Evolutionary conservation across 2,329 filamentous ascomycete species (phyloP).

Genomic region (Mariannaea elegans): DNA sequence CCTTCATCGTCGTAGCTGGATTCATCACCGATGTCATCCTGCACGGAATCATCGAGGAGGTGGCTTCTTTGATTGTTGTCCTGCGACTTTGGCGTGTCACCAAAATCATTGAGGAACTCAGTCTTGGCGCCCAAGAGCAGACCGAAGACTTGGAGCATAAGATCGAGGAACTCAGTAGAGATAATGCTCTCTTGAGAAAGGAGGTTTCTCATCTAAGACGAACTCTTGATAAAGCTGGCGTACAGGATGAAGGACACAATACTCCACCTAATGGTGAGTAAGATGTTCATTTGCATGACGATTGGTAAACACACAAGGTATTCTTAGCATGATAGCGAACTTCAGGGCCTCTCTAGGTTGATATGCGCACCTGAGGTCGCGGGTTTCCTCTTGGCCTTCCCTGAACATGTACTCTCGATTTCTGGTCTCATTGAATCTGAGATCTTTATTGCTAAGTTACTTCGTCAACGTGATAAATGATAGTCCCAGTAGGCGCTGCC

Average conservation of each 20-base stretch:
- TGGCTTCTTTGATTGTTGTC: slow-evolving; percentile 72
- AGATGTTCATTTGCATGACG: too few species aligned
- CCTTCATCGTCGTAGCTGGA: slow-evolving; percentile 66
- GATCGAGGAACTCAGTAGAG: slow-evolving; percentile 61
- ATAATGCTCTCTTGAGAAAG: slow-evolving; percentile 43
- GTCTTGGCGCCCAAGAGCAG: slow-evolving; percentile 68
- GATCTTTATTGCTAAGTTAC: too few species aligned
- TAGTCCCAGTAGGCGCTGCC: too few species aligned
- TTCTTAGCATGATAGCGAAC: too few species aligned
- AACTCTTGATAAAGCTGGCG: background rate
- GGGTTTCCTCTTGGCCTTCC: too few species aligned
- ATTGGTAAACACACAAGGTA: too few species aligned
- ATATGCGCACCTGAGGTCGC: too few species aligned
- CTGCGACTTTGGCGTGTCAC: slow-evolving; percentile 74
- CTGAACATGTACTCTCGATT: too few species aligned
- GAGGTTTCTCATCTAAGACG: slow-evolving; percentile 3
- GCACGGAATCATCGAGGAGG: slow-evolving; percentile 67
- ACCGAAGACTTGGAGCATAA: slow-evolving; percentile 65
- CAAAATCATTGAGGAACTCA: slow-evolving; percentile 76
- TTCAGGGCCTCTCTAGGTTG: too few species aligned
- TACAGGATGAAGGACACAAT: background rate
- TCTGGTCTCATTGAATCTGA: too few species aligned
- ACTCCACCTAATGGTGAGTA: too few species aligned
- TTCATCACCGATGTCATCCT: slow-evolving; percentile 70
- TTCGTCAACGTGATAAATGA: too few species aligned